Percentiles rank a stretch among this genome's conserved stretches.
Evolutionary conservation across 2,329 filamentous ascomycete species (phyloP).

Genomic region (Xylariaceae sp.): DNA sequence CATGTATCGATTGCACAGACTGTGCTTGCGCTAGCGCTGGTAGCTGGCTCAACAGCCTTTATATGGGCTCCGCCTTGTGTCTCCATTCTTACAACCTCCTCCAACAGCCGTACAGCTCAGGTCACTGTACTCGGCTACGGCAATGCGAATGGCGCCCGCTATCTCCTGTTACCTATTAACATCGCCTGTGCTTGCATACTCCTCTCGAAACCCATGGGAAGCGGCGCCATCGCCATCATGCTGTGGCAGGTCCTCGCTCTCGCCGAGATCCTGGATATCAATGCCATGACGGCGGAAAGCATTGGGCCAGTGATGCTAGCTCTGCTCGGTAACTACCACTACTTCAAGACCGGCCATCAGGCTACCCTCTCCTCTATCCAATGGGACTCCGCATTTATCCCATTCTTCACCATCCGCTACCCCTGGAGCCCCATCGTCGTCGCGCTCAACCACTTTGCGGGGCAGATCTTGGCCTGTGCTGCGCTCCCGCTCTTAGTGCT

Average conservation of each 20-base stretch:
- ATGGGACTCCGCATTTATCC: conserved; percentile 95
- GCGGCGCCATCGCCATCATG: conserved; percentile 80
- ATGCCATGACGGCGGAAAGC: conserved; percentile 66
- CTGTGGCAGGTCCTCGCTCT: conserved; percentile 88
- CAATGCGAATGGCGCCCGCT: conserved; percentile 90
- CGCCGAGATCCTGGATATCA: conserved; percentile 67
- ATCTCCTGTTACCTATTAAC: conserved; percentile 81
- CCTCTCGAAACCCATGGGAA: conserved; percentile 93
- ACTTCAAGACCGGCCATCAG: conserved; percentile 97
- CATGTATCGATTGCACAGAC: conserved; percentile 81
- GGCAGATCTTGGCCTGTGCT: conserved; percentile 81
- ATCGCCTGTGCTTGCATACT: conserved; percentile 78
- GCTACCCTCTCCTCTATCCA: conserved; percentile 86
- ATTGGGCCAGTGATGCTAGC: conserved; percentile 86
- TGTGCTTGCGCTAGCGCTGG: conserved; percentile 78
- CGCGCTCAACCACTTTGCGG: conserved; percentile 84
- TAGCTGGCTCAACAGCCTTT: conserved; percentile 84
- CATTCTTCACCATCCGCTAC: conserved; percentile 80
- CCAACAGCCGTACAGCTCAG: conserved; percentile 53
- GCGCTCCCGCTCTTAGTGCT: conserved; percentile 81
- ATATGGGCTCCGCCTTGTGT: conserved; percentile 86
- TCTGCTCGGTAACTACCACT: conserved; percentile 91
- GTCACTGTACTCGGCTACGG: conserved; percentile 89
- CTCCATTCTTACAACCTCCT: conserved; percentile 65
- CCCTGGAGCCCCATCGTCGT: conserved; percentile 88